Base-by-base conservation (phyloP, 208 protist genomes). In the Leishmania turanica region DNA sequence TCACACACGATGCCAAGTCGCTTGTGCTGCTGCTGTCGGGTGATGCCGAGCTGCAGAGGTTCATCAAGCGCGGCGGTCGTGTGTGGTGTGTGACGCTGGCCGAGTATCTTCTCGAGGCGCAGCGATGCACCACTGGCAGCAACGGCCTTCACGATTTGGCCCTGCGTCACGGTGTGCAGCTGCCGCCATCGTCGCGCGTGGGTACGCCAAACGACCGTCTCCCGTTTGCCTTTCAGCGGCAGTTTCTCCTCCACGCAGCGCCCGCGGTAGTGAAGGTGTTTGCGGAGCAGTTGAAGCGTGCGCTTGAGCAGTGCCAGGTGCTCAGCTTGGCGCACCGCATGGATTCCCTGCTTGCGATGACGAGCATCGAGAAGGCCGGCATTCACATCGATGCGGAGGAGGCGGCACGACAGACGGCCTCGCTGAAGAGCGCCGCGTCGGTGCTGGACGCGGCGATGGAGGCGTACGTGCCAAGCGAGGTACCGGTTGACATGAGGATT, bases 11-110 rank as follows among this genome's bases (percentile, higher is more conserved):
- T 69, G 92, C 90, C 27, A 97, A 97, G 82, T 84, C 89, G 3
- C 88, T 97, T 1, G 69, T 97, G 49, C 86, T 96, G 54, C 81
- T 95, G 7, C 42, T 90, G 3, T 92, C 89, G 82, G 83, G 90
- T 65, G 90, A 95, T 77, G 77, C 49, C 21, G 91, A 94, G 82
- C 80, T 97, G 53, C 82, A 85, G 62, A 72, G 47, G 8, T 97
- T 97, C 73, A 76, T 97, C 45, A 78, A 84, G 42, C 94, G 94
- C 47, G 94, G 94, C 31, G 94, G 94, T 4, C 88, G 92, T 37
- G 89, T 97, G 78, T 97, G 94, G 94, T 97, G 94, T 70, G 94
- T 92, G 54, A 95, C 91, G 87, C 80, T 95, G 71, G 94, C 91
- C 8, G 91, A 97, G 87, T 97, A 97, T 62, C 81, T 97, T 13